Evolutionary conservation across 2,329 filamentous ascomycete genomes (phyloP).

Genomic region (Exophiala dermatitidis): DNA sequence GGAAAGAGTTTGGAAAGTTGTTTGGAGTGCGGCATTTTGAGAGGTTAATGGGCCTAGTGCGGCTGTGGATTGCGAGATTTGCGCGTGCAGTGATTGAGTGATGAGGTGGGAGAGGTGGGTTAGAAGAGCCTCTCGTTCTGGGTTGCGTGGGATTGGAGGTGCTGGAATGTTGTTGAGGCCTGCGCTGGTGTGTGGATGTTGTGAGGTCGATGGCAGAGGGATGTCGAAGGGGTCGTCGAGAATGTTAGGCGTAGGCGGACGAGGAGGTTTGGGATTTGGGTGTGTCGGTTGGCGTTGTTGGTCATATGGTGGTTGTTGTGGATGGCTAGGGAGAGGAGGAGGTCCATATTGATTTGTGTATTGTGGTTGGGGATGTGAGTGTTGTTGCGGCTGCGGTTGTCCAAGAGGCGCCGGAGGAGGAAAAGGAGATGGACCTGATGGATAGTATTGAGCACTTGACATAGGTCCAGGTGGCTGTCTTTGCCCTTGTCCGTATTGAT

Average conservation of each 20-base stretch:
- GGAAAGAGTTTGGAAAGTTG: slow-evolving; percentile 62
- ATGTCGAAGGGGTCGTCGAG: slow-evolving; percentile 58
- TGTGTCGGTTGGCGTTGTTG: slow-evolving; percentile 27
- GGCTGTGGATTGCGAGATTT: slow-evolving; percentile 63
- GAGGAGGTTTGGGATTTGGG: slow-evolving; percentile 23
- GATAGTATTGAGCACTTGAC: slow-evolving; percentile 5
- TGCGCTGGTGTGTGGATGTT: slow-evolving; percentile 38
- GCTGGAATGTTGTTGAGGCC: slow-evolving; percentile 47
- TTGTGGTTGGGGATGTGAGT: slow-evolving; percentile 19
- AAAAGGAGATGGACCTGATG: neutral
- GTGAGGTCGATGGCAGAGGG: slow-evolving; percentile 44
- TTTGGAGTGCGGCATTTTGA: slow-evolving; percentile 69
- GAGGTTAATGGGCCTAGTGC: slow-evolving; percentile 69
- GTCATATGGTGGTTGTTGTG: slow-evolving; percentile 27
- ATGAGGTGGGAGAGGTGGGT: slow-evolving; percentile 66
- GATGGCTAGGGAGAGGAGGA: slow-evolving; percentile 8
- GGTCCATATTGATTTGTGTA: slow-evolving; percentile 18
- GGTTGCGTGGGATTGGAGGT: slow-evolving; percentile 88
- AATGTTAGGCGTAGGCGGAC: slow-evolving; percentile 45
- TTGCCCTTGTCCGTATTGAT: slow-evolving; percentile 6
- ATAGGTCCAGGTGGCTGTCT: slow-evolving; percentile 1
- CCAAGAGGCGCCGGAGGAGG: no score
- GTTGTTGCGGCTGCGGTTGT: slow-evolving; percentile 9
- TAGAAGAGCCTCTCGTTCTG: slow-evolving; percentile 84
- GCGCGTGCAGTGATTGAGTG: slow-evolving; percentile 59